Conservation (phyloP, 2,329 filamentous ascomycete species). For the Camptophora hylomeconis region DNA sequence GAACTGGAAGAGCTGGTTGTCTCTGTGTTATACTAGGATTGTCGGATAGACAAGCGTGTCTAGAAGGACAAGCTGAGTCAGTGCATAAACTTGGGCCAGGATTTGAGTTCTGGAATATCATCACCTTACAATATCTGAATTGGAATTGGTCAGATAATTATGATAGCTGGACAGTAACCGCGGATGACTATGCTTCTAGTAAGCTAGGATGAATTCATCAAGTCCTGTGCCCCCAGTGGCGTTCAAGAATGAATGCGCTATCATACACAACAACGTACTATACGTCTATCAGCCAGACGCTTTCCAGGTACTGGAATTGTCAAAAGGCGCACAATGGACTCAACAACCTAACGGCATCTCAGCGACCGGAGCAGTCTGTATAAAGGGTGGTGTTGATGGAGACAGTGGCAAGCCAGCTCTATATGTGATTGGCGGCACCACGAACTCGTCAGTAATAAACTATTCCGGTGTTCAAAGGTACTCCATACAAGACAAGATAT, state of each 20-base stretch:
- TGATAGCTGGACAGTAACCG: too few relatives aligned
- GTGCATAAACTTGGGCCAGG: too few relatives aligned
- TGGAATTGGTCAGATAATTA: too few relatives aligned
- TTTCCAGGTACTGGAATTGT: slow-evolving; percentile 61
- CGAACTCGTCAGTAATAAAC: slow-evolving; percentile 34
- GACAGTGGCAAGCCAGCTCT: slow-evolving; percentile 50
- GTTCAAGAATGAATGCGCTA: slow-evolving; percentile 67
- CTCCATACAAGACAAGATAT: slow-evolving; percentile 42
- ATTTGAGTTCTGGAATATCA: too few relatives aligned
- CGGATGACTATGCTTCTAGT: too few relatives aligned
- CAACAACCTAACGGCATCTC: slow-evolving; percentile 50
- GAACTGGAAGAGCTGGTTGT: too few relatives aligned
- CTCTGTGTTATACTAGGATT: too few relatives aligned
- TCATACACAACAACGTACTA: slow-evolving; percentile 66
- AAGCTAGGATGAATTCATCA: slow-evolving; percentile 49
- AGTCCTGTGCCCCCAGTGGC: slow-evolving; percentile 56
- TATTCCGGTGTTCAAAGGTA: slow-evolving; percentile 68
- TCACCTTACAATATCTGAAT: too few relatives aligned
- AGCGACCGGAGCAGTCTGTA: slow-evolving; percentile 65
- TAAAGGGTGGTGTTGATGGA: slow-evolving; percentile 50
- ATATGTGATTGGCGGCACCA: slow-evolving; percentile 66
- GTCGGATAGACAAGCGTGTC: too few relatives aligned
- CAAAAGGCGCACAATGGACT: slow-evolving; percentile 59
- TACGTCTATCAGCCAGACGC: slow-evolving; percentile 67
- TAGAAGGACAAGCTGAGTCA: too few relatives aligned